Base-by-base conservation (phyloP, 176 grass and related monocot genomes). In the Aegilops umbellulata region DNA sequence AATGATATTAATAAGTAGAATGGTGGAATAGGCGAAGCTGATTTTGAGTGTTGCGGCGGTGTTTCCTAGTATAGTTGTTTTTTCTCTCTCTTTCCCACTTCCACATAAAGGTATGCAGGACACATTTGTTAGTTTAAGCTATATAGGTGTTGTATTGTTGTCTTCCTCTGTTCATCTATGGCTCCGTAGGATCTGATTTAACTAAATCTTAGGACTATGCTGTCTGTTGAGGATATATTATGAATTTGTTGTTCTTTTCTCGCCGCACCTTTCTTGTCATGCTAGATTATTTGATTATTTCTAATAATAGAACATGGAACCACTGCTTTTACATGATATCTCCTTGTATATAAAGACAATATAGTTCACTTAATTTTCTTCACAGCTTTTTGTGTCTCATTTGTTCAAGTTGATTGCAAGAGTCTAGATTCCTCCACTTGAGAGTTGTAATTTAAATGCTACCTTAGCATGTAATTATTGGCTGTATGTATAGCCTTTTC, bases 401-500 rank as follows among this genome's bases (percentile, higher is more conserved):
- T 87, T 76, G 10, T 26, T 36, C 78, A 29, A 36, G 41, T 65
- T 65, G 66, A 25, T 41, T 58, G 42, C 22, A 76, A 87, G 44
- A 87, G 46, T 57, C 13, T 60, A 68, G 34, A 3, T 24, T 66
- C 82, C 23, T 27, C 15, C 65, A 23, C 79, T 44, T 79, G 27
- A 29, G 60, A 79, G 25, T 53, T 36, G n/a, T 51, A 75, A 30
- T 79, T 20, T 61, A 34, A 78, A 47, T 47, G 36, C 49, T 73
- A 51, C 10, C 8, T 53, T 79, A 53, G n/a, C 62, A 82, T 77
- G 51, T 22, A 82, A 17, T 65, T 76, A 20, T 35, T 73, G 32
- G 32, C n/a, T 87, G 36, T 74, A 35, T 84, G 38, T 74, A 46
- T 75, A 68, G 32, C 31, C 6, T 88, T 84, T 74, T 80, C 51